phyloP scores from a whole-genome alignment of 2,329 filamentous ascomycete genomes.

The Botryosphaeria dothidea region DNA sequence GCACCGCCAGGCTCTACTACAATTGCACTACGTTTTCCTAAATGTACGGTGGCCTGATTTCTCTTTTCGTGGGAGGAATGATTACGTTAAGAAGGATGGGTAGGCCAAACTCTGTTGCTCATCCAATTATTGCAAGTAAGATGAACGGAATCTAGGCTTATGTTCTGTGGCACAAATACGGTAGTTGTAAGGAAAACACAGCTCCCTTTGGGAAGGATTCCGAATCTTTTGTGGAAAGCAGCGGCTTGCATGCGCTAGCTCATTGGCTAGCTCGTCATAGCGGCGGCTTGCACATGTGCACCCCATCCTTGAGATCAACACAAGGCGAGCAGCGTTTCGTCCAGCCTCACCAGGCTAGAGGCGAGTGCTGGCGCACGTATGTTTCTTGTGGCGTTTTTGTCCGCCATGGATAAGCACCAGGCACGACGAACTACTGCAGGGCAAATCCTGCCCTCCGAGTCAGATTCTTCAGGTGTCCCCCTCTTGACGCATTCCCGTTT shows the following conservation, averaged over 20 bases:
- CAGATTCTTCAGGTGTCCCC: not conserved
- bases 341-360: not conserved
- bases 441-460: not conserved
- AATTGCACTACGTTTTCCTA: too few relatives aligned
- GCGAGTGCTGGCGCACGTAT: not conserved
- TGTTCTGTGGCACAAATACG: not conserved
- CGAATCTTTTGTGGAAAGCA: not conserved
- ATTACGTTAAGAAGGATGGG: not conserved
- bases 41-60: too few relatives aligned
- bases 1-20: too few relatives aligned
- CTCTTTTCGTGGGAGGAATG: too few relatives aligned
- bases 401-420: not conserved
- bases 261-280: not conserved
- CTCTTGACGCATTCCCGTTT: not conserved
- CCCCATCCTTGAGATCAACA: not conserved
- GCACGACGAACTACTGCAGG: slow-evolving; percentile 5
- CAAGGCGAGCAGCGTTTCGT: not conserved
- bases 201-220: not conserved
- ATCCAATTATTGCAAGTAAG: not conserved
- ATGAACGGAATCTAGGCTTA: not conserved
- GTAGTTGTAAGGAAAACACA: not conserved
- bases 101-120: not conserved
- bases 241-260: not conserved
- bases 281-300: not conserved
- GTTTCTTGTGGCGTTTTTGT: not conserved